Evolutionary conservation across 2,329 filamentous ascomycete genomes (phyloP), one percentile per base, ranked within the genome.

Genomic region (Hypoxylon sp.): DNA sequence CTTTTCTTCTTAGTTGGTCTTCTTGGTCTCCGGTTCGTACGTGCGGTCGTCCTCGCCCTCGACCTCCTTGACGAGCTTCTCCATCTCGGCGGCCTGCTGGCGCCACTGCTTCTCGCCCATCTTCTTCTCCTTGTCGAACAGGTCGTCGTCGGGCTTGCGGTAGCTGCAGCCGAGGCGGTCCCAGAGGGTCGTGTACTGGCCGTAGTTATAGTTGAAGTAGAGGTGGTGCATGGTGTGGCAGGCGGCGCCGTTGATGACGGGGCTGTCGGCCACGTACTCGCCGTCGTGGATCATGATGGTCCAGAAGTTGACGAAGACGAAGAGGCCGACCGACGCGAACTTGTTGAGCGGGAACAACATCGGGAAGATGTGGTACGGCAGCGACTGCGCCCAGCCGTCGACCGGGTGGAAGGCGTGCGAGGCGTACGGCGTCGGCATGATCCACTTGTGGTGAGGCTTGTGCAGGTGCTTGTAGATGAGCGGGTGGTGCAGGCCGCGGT

Each of bases 371-470:
- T 98, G 94, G 79, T 98, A 98, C 0, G 94, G 94, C 42, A 96
- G 74, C 59, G 89, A 90, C 79, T 98, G 94, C 9, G 87, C 83
- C 77, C 89, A 97, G 71, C 94, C 94, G 72, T 98, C 94, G 48
- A 97, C 74, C 1, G 94, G 93, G 79, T 98, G 92, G 84, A 98
- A 98, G 55, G 94, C 94, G 72, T 97, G 90, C 67, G 89, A 92
- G 37, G 94, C 93, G 74, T 86, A 97, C 0, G 94, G 94, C 2
- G 92, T 96, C 2, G 94, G 94, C 91, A 97, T 96, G 77, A 98
- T 97, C 94, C 94, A 98, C 81, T 97, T 97, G 87, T 98, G 94
- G 78, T 98, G 94, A 65, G 92, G 89, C 85, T 98, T 98, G 85
- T 98, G 94, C 46, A 97, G 83, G 66, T 81, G 81, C 81, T 93